Evolutionary conservation across 2,329 filamentous ascomycete genomes (phyloP), one percentile per base, ranked within the genome.

Genomic region (Blastomyces gilchristii): DNA sequence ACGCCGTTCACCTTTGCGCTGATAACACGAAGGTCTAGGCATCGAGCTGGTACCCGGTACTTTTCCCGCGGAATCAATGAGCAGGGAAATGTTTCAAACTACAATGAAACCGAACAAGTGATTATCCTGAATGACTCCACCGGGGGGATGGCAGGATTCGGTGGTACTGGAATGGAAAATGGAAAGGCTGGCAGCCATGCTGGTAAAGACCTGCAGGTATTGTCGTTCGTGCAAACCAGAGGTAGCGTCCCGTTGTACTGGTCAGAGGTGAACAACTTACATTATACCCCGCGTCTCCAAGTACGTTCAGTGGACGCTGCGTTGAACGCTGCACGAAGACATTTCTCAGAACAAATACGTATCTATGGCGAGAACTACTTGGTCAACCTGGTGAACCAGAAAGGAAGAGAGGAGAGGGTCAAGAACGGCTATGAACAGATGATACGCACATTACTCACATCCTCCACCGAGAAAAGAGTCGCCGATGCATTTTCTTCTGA

Each of bases 91-190:
- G 94, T 94, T n/a, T 91, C 94, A 68, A 99, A 99, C 75, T 99
- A 93, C 82, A 99, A 99, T 73, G 94, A 99, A 80, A 97, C 94
- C 0, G 94, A 99, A 74, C 94, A 99, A 74, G 82, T 94, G 43
- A 82, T 96, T 65, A 85, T 99, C 47, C 77, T 97, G 68, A 97
- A 97, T 70, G 94, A 97, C 75, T 82, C 84, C 58, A 82, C 82
- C 3, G 85, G 85, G 63, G 88, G 88, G 0, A 78, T 94, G 53
- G 87, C 89, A 50, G 92, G 91, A 7, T 96, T 90, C 75, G 89
- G 90, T 61, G 88, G 87, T 69, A 82, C 84, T 64, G 86, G 88
- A 25, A 88, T 89, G 79, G 85, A 89, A 70, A 91, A 89, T 72
- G 87, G 87, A 65, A 88, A 87, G 72, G 78, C 84, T 50, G 82